Conservation (phyloP, 163 green algal species). For the Chloromonas sp. region DNA sequence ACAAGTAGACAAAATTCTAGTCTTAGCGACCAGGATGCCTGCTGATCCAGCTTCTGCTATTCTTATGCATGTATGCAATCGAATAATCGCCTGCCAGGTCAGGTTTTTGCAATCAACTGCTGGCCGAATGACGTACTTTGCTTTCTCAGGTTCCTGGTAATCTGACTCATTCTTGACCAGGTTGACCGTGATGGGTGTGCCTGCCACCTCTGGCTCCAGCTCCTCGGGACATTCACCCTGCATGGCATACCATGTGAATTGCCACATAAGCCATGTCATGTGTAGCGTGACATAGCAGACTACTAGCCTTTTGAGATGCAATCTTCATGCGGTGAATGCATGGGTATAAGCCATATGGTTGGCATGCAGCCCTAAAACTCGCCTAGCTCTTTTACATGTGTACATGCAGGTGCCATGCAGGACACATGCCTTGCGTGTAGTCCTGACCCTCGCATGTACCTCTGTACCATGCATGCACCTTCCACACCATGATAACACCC, state of each 20-base stretch:
- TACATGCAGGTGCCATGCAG: too few relatives aligned
- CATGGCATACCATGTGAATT: neutral
- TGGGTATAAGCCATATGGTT: too few relatives aligned
- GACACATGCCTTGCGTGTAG: too few relatives aligned
- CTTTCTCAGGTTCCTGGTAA: slow-evolving; percentile 40
- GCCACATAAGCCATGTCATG: too few relatives aligned
- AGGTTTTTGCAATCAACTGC: neutral
- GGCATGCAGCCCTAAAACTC: too few relatives aligned
- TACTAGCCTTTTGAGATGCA: too few relatives aligned
- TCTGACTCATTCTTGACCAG: slow-evolving; percentile 60
- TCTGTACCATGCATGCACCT: too few relatives aligned
- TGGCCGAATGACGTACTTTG: slow-evolving; percentile 30
- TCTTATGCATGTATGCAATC: neutral
- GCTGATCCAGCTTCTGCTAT: slow-evolving; percentile 4
- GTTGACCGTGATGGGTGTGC: slow-evolving; percentile 52
- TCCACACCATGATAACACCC: too few relatives aligned
- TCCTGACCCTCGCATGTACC: too few relatives aligned
- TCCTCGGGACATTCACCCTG: slow-evolving; percentile 58
- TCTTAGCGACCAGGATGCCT: neutral
- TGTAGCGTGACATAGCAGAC: too few relatives aligned
- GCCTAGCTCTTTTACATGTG: too few relatives aligned
- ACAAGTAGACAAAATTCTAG: neutral
- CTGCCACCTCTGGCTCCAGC: slow-evolving; percentile 37
- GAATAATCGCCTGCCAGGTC: neutral
- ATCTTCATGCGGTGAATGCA: too few relatives aligned